Evolutionary conservation across 257 asterid genomes (phyloP).

Genomic region (Gentiana macrophylla): DNA sequence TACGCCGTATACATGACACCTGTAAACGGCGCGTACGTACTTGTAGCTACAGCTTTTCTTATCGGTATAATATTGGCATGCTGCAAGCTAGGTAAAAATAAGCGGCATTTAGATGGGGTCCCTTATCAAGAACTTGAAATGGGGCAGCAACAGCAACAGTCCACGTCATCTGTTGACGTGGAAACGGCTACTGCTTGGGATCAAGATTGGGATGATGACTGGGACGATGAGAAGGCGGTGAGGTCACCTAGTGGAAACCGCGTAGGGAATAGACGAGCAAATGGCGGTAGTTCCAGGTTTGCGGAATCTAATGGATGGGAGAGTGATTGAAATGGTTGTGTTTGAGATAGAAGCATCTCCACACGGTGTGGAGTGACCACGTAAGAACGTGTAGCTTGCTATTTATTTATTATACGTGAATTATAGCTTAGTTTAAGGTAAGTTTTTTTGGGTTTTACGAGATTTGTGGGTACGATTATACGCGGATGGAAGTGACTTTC

Average conservation of each 20-base stretch:
- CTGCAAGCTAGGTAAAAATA: slow-evolving; percentile 28
- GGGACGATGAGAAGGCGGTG: slow-evolving; percentile 49
- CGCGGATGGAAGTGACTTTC: too few species aligned
- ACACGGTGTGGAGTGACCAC: too few species aligned
- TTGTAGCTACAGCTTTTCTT: slow-evolving; percentile 29
- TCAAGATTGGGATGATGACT: slow-evolving; percentile 51
- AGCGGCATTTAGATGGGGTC: slow-evolving; percentile 31
- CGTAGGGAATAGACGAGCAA: slow-evolving; percentile 3
- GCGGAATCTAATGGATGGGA: slow-evolving; percentile 14
- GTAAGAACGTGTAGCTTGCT: too few species aligned
- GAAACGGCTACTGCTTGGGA: slow-evolving; percentile 41
- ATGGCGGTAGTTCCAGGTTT: slow-evolving; percentile 12
- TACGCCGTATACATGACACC: slow-evolving; percentile 25
- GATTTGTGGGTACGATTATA: too few species aligned
- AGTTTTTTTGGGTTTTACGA: too few species aligned
- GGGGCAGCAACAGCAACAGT: slow-evolving; percentile 28
- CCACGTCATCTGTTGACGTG: slow-evolving; percentile 13
- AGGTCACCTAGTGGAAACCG: slow-evolving; percentile 10
- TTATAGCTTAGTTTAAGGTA: too few species aligned
- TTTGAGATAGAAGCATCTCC: too few species aligned
- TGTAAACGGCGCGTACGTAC: slow-evolving; percentile 28
- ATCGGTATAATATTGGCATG: slow-evolving; percentile 26
- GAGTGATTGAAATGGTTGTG: slow-evolving; percentile 9
- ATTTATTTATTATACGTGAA: too few species aligned
- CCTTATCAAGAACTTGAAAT: slow-evolving; percentile 57